Evolutionary conservation across 495 filamentous ascomycete genomes (phyloP).

Genomic region (Lepidopterella palustris): DNA sequence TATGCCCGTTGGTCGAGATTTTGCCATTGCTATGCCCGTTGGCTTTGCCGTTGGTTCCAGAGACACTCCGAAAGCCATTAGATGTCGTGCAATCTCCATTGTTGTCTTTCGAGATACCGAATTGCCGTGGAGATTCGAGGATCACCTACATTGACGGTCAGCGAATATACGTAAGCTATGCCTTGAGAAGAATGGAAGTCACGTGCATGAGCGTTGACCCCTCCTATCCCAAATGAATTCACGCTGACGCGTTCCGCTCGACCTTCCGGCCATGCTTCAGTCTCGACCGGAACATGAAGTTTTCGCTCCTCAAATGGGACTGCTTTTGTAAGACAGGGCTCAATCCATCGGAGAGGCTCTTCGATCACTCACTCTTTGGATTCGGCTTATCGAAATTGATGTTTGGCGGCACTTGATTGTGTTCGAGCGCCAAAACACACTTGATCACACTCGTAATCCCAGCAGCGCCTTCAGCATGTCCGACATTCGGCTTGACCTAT

Average conservation of each 20-base stretch:
- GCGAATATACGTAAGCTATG: too few relatives aligned
- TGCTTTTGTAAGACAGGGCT: not conserved
- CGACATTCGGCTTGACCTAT: slow-evolving; percentile 29
- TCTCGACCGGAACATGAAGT: not conserved
- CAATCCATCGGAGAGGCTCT: not conserved
- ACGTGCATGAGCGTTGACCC: slow-evolving; percentile 1
- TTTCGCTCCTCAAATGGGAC: not conserved
- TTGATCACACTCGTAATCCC: slow-evolving; percentile 40
- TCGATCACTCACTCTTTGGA: slow-evolving; percentile 21
- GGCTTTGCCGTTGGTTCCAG: too few relatives aligned
- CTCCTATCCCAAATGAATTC: slow-evolving; percentile 14
- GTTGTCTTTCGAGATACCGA: not conserved
- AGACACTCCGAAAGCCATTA: too few relatives aligned
- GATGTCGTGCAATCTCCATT: not conserved
- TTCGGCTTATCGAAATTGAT: slow-evolving; percentile 30
- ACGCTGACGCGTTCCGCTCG: slow-evolving; percentile 26
- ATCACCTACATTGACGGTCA: not conserved
- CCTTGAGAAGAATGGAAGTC: slow-evolving; percentile 9
- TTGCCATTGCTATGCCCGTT: too few relatives aligned
- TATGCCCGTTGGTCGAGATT: too few relatives aligned
- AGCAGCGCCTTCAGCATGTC: slow-evolving; percentile 30
- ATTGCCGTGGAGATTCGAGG: not conserved
- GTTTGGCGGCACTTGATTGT: slow-evolving; percentile 35
- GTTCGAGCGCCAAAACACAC: slow-evolving; percentile 36
- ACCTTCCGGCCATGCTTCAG: slow-evolving; percentile 22